Base-by-base conservation (phyloP, 441 rosid species). In the Mallotus japonicus region DNA sequence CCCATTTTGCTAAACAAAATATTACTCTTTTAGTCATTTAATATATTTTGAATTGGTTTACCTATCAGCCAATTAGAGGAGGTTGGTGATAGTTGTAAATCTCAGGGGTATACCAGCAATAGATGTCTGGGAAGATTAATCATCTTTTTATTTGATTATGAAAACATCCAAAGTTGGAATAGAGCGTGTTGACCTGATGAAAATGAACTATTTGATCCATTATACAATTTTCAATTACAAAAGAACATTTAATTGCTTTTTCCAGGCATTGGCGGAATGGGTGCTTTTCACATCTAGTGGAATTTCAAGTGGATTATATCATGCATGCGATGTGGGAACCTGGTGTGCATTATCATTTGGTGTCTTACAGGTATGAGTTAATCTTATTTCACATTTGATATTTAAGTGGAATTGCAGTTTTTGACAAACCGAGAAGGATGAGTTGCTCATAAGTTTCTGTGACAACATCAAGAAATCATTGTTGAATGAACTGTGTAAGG, bases 201-300 rank as follows among this genome's bases (percentile, higher is more conserved):
- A 37, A 16, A 24, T 32, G 58, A 65, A 40, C 40, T 37, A 69
- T 66, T 56, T 65, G 44, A 54, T 58, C 42, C 7, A 54, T 75
- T 57, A 62, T 28, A 59, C 65, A 32, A 46, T 75, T 78, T 59
- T 75, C 53, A 15, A 32, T 62, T 54, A 11, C 70, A 46, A 57
- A 53, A 57, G 37, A 54, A 61, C 47, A 67, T 70, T 72, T 63
- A 16, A 9, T 76, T 72, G 54, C 57, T 74, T 54, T 46, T 4
- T 79, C 77, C 88, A 95, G 98, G 99, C 95, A 68, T 92, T 88
- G 82, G 80, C 99, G 76, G 99, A 95, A 83, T 92, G 99, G 99
- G 97, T 92, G 67, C 80, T 95, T 73, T 95, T 88, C 83, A 95
- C 99, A 11, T 81, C 86, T 17, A 95, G 99, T 72, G 97, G 97